phyloP scores from a whole-genome alignment of 2,329 filamentous ascomycete genomes.

The Venturia oleaginea region DNA sequence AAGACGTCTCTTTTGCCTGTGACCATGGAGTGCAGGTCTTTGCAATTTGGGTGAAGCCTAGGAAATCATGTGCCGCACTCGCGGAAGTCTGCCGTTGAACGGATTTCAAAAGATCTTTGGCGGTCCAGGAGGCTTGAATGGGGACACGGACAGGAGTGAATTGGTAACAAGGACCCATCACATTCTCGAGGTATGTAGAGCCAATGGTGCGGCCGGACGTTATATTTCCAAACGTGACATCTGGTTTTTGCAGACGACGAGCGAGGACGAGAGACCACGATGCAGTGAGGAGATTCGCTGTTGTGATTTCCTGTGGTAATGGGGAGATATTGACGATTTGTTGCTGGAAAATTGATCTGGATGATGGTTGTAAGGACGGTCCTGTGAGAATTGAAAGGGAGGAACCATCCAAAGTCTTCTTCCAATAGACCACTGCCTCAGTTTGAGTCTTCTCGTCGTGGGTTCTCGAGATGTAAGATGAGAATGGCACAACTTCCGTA shows the following conservation, averaged over 20 bases:
- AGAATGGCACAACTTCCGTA: slow-evolving; percentile 32
- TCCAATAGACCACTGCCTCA: slow-evolving; percentile 42
- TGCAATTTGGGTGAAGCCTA: slow-evolving; percentile 29
- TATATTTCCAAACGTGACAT: slow-evolving; percentile 59
- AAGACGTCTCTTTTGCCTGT: slow-evolving; percentile 17
- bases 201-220: slow-evolving; percentile 55
- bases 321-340: slow-evolving; percentile 29
- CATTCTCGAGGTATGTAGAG: slow-evolving; percentile 44
- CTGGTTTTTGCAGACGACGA: slow-evolving; percentile 40
- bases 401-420: slow-evolving; percentile 47
- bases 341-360: slow-evolving; percentile 27
- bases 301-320: slow-evolving; percentile 47
- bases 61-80: slow-evolving; percentile 26
- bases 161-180: slow-evolving; percentile 59
- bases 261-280: slow-evolving; percentile 57
- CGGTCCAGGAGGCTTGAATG: slow-evolving; percentile 41
- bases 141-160: slow-evolving; percentile 55
- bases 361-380: slow-evolving; percentile 14
- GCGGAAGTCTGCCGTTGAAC: slow-evolving; percentile 29
- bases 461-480: slow-evolving; percentile 31
- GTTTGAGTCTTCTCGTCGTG: not conserved
- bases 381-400: slow-evolving; percentile 30
- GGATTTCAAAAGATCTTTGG: slow-evolving; percentile 24
- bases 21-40: slow-evolving; percentile 27
- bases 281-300: slow-evolving; percentile 57